Evolutionary conservation across 805 yeast species (phyloP), one percentile per base, ranked within the genome.

Genomic region (Metschnikowia aberdeeniae): DNA sequence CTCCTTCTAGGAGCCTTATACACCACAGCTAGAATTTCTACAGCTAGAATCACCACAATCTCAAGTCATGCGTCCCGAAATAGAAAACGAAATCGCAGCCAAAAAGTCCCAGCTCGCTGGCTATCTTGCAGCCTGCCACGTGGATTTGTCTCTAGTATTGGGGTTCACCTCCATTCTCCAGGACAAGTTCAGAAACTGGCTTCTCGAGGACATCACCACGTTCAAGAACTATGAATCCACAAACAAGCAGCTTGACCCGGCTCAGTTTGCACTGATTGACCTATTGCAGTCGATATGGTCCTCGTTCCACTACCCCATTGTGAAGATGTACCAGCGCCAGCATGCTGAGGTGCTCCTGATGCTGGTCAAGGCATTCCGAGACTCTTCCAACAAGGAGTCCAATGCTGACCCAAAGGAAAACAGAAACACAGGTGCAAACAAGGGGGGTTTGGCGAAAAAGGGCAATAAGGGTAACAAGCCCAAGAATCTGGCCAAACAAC

Each of bases 281-380:
- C 59, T 54, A 37, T 51, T 71, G 14, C 84, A 80, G 42, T 53
- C 60, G 4, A 60, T 80, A 17, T 84, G 89, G 89, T 58, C 68
- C 28, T 78, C 78, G 5, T 72, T 84, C 50, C 84, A 81, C 52
- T 80, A 81, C 54, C 88, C 88, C 1, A 75, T 80, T 2, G 72
- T 83, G 49, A 82, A 80, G 52, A 73, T 73, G 57, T 82, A 74
- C 54, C 81, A 77, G 56, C 54, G 60, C 14, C 64, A 61, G 28
- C 75, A 68, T 52, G 62, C 58, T 13, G 56, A 44, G 11, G 49
- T 61, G 27, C 64, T 54, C 42, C 45, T 47, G 12, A 51, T 55
- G 7, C 53, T 55, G 40, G 42, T 50, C 6, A 32, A 40, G 8
- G 44, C 59, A 17, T 50, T 59, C 26, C 45, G 58, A 50, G 47